Conservation (phyloP, 2,329 filamentous ascomycete species). For the Xylariaceae sp. region DNA sequence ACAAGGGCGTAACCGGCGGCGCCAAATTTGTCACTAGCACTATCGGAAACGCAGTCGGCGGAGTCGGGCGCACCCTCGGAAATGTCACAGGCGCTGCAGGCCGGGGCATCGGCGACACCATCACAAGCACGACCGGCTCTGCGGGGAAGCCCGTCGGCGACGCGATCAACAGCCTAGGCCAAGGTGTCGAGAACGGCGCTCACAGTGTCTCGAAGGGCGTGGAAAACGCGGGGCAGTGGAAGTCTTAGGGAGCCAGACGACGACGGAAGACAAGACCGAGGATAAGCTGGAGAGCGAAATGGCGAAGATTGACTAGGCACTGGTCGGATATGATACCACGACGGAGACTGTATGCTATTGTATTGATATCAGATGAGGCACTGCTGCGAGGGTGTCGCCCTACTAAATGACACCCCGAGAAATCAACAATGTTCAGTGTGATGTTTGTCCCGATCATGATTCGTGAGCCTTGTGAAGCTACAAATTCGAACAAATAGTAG, state of each 20-base stretch:
- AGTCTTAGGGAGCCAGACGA: constrained; percentile 4
- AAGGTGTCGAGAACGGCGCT: constrained; percentile 43
- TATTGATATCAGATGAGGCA: too few species aligned
- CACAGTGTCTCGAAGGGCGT: constrained; percentile 43
- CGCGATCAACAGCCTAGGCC: constrained; percentile 41
- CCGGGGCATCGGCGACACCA: constrained; percentile 45
- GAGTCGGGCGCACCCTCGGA: constrained; percentile 32
- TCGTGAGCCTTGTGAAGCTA: too few species aligned
- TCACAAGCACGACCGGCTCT: constrained; percentile 44
- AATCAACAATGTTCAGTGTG: too few species aligned
- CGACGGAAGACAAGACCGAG: not conserved
- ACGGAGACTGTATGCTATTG: too few species aligned
- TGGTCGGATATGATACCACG: too few species aligned
- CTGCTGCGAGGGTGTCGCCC: too few species aligned
- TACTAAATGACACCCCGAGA: too few species aligned
- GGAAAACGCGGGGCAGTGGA: constrained; percentile 38
- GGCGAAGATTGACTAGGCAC: not conserved
- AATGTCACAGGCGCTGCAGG: constrained; percentile 39
- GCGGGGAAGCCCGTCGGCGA: constrained; percentile 48
- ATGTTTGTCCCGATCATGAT: too few species aligned
- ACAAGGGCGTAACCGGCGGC: constrained; percentile 32
- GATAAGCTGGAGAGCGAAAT: not conserved
- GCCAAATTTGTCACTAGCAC: constrained; percentile 36
- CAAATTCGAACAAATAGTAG: too few species aligned
- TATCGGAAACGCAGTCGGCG: constrained; percentile 30